Conservation (phyloP, 345 rosid genomes). For the Melaleuca quinquenervia region DNA sequence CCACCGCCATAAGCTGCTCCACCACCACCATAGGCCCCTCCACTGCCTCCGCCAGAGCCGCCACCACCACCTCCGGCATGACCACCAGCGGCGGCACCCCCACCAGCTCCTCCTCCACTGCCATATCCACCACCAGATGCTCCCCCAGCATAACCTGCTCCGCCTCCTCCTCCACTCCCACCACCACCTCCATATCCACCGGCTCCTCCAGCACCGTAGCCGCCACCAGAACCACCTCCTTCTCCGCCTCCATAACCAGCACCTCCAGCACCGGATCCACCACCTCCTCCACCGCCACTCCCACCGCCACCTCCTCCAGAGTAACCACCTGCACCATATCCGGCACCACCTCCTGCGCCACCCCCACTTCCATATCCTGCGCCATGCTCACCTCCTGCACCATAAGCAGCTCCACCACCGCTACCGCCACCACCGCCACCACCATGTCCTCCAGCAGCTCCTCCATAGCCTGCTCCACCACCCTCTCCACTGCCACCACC, state of each 20-base stretch:
- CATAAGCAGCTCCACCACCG: slow-evolving; percentile 15
- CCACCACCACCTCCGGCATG: slow-evolving; percentile 12
- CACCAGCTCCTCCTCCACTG: slow-evolving; percentile 11
- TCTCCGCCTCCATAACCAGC: slow-evolving; percentile 11
- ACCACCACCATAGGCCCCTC: slow-evolving; percentile 17
- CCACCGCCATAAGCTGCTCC: slow-evolving; percentile 38
- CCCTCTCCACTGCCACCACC: slow-evolving; percentile 16
- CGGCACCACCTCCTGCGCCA: slow-evolving; percentile 6
- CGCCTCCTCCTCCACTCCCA: slow-evolving; percentile 15
- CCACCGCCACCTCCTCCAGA: slow-evolving; percentile 2
- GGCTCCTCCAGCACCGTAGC: slow-evolving; percentile 5
- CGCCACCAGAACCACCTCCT: slow-evolving; percentile 1
- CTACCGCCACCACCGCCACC: slow-evolving; percentile 12
- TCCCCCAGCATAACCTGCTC: slow-evolving; percentile 14
- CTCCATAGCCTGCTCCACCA: slow-evolving; percentile 11
- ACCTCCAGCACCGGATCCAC: background rate
- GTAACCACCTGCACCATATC: background rate
- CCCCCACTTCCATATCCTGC: slow-evolving; percentile 2
- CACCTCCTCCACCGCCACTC: background rate
- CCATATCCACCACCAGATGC: slow-evolving; percentile 12
- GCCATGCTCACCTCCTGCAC: slow-evolving; percentile 13
- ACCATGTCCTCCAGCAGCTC: slow-evolving; percentile 12
- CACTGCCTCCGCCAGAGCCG: slow-evolving; percentile 24
- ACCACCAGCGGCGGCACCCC: slow-evolving; percentile 16
- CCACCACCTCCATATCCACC: slow-evolving; percentile 9